Evolutionary conservation across 1,284 basidiomycete genomes (phyloP).

Genomic region (Cutaneotrichosporon mucoides): DNA sequence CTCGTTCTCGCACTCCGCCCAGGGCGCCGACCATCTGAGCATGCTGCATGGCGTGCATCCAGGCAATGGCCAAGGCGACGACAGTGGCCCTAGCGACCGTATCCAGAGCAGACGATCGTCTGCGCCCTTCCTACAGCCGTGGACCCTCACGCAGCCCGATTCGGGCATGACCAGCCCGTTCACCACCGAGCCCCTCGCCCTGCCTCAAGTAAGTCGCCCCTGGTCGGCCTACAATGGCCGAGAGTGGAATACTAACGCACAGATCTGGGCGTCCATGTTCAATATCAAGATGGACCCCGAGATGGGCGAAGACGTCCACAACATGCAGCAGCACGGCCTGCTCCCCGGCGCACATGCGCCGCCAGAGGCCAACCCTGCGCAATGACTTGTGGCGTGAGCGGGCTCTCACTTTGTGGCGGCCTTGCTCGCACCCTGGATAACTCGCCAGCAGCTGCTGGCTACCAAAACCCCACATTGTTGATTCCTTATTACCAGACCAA

Average conservation of each 20-base stretch:
- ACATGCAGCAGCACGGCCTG: not conserved
- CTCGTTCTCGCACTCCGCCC: constrained; percentile 12
- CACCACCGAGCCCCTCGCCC: constrained; percentile 22
- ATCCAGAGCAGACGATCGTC: constrained; percentile 3
- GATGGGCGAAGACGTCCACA: not conserved
- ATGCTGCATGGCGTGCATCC: not conserved
- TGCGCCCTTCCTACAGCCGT: constrained; percentile 19
- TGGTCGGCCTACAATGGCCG: not conserved
- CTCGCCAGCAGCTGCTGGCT: too few relatives aligned
- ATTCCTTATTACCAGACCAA: too few relatives aligned
- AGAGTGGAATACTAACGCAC: constrained; percentile 2
- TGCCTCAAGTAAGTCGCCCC: constrained; percentile 21
- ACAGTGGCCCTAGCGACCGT: not conserved
- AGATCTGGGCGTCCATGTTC: constrained; percentile 47
- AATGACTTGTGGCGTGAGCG: not conserved
- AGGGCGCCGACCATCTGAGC: constrained; percentile 1
- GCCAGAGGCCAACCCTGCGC: not conserved
- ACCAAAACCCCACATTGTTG: too few relatives aligned
- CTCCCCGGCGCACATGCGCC: not conserved
- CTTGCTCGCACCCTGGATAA: too few relatives aligned
- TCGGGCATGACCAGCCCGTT: constrained; percentile 5
- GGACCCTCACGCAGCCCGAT: constrained; percentile 12
- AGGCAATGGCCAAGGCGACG: not conserved
- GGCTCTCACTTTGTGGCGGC: not conserved
- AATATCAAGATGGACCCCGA: constrained; percentile 37